Base-by-base conservation (phyloP, 192 early-diverging fungal genomes). In the Podila minutissima region DNA sequence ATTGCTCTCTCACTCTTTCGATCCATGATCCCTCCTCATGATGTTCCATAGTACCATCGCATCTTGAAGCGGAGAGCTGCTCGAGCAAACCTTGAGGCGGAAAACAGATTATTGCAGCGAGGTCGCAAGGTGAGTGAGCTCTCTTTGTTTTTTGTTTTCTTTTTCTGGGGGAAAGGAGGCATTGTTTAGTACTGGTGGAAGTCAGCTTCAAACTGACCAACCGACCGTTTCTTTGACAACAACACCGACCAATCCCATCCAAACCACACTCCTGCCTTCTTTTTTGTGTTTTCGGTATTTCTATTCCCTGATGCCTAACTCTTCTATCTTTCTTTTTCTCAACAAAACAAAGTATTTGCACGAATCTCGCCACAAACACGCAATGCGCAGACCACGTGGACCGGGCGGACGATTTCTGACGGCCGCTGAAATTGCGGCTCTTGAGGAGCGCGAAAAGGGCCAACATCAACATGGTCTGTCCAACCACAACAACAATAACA, bases 311-410 rank as follows among this genome's bases (percentile, higher is more conserved):
- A 33, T 61, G 31, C 11, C 55, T n/a, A 31, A 41, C 19, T 74
- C 49, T 26, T 60, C 51, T 48, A 49, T 46, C 49, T 5, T 17
- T 46, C 13, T 46, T 17, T 46, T 46, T 68, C 24, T 46, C 8
- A n/a, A 35, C 26, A 53, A 65, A 69, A 63, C 62, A 67, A 24
- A 89, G 26, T 99, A 98, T 85, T 86, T 98, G 63, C 98, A 99
- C 83, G 97, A 99, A 84, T 97, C 95, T 37, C 90, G 98, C 66
- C 98, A 99, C 73, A 89, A 91, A 64, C 98, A 99, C 82, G 98
- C 98, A 5, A 95, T 99, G 94, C 87, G 96, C 49, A 88, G 98
- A 46, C 97, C 97, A 66, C 90, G 98, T 64, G 98, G 98, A 31
- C 97, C 97, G 4, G 98, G 97, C 17, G 98, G 98, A 26, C 84